Conservation (phyloP, 2,329 filamentous ascomycete genomes). For the Pestalotiopsis sp. region DNA sequence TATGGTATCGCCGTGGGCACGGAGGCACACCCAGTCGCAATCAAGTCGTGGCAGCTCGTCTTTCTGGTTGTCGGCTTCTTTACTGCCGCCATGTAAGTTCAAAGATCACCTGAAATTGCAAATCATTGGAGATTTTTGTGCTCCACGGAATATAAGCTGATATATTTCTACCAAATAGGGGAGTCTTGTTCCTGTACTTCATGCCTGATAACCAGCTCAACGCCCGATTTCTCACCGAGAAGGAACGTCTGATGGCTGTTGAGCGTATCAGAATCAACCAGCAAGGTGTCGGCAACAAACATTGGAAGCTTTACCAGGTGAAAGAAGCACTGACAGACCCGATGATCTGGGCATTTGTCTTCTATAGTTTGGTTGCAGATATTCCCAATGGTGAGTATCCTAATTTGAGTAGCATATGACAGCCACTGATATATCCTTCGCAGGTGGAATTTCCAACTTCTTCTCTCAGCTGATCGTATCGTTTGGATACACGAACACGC, state of each 20-base stretch:
- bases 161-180: constrained; percentile 22
- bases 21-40: constrained; percentile 33
- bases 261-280: constrained; percentile 63
- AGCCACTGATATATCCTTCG: neutral
- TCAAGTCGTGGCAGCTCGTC: constrained; percentile 69
- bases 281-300: constrained; percentile 70
- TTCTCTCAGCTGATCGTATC: constrained; percentile 45
- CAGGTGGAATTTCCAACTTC: constrained; percentile 37
- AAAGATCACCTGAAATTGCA: neutral
- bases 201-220: constrained; percentile 47
- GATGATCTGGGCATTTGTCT: constrained; percentile 39
- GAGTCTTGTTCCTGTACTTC: constrained; percentile 49
- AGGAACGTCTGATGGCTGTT: constrained; percentile 57
- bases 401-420: neutral
- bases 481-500: constrained; percentile 66
- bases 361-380: constrained; percentile 34
- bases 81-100: constrained; percentile 41
- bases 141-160: neutral
- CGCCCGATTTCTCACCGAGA: constrained; percentile 51
- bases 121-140: neutral
- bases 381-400: constrained; percentile 39
- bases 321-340: constrained; percentile 39
- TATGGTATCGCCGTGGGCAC: constrained; percentile 55
- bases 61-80: constrained; percentile 57
- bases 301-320: constrained; percentile 67